Evolutionary conservation across 2,329 filamentous ascomycete genomes (phyloP).

Genomic region (Stagonosporopsis cucurbitacearum): DNA sequence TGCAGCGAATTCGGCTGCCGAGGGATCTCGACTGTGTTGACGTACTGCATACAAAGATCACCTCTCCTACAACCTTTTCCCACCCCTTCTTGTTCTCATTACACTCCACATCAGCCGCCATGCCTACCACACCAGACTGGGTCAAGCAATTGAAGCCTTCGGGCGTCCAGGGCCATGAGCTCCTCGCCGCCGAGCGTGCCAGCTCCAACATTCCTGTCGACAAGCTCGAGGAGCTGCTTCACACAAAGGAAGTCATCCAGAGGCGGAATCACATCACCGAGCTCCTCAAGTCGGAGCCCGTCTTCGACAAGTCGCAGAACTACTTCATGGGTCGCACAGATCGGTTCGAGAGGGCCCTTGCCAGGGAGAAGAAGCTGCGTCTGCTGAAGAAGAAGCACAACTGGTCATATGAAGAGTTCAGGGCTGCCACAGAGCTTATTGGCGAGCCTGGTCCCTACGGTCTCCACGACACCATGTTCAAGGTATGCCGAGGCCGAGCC

Average conservation of each 20-base stretch:
- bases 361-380: constrained; percentile 72
- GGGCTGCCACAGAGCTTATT: constrained; percentile 70
- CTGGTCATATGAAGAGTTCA: constrained; percentile 70
- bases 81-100: constrained; percentile 15
- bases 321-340: constrained; percentile 75
- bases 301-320: constrained; percentile 81
- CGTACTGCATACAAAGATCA: constrained; percentile 22
- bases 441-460: constrained; percentile 77
- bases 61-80: constrained; percentile 7
- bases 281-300: constrained; percentile 69
- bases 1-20: constrained; percentile 30
- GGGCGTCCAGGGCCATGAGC: constrained; percentile 70
- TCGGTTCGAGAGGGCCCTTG: constrained; percentile 72
- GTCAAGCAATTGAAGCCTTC: constrained; percentile 71
- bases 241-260: constrained; percentile 69
- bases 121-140: constrained; percentile 63
- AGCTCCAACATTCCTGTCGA: constrained; percentile 72
- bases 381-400: constrained; percentile 70
- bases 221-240: constrained; percentile 71
- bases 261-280: constrained; percentile 66
- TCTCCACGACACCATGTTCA: constrained; percentile 74
- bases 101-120: constrained; percentile 23
- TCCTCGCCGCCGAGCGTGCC: constrained; percentile 71
- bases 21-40: constrained; percentile 27
- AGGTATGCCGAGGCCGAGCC: constrained; percentile 52